Percentiles rank a stretch among this genome's conserved stretches.
These are phyloP conservation scores for Hericium alpestre DNA, from an alignment of 768 basidiomycete genomes.

Conservation along the genomic window DNA sequence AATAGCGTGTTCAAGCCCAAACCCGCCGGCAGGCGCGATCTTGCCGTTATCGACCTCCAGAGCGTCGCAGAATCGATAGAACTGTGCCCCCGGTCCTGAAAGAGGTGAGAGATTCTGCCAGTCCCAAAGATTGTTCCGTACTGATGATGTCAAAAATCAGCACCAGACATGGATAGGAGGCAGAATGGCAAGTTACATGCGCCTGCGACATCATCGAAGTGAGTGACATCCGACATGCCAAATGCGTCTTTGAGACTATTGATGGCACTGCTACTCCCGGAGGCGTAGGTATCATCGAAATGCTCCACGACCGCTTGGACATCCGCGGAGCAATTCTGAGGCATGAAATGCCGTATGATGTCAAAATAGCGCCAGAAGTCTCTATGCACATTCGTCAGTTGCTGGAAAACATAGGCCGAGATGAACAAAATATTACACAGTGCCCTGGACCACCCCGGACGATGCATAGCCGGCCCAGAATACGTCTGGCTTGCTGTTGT, in stretches of 20 bases:
- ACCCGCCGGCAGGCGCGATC: constrained; percentile 40
- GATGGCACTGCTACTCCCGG: constrained; percentile 35
- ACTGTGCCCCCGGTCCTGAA: constrained; percentile 30
- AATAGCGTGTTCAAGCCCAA: constrained; percentile 56
- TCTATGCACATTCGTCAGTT: constrained; percentile 15
- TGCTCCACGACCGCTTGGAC: constrained; percentile 52
- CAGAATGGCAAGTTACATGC: constrained; percentile 27
- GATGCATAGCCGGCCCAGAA: constrained; percentile 59
- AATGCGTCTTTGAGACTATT: constrained; percentile 45
- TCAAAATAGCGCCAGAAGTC: constrained; percentile 69
- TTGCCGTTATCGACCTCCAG: constrained; percentile 52
- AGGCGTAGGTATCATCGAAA: constrained; percentile 46
- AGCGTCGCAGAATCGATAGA: constrained; percentile 58
- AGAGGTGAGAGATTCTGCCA: constrained; percentile 59
- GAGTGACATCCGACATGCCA: constrained; percentile 44
- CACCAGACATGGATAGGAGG: background rate
- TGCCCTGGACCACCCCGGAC: constrained; percentile 59
- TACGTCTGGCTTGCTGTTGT: constrained; percentile 40
- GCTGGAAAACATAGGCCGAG: background rate
- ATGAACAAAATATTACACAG: constrained; percentile 21
- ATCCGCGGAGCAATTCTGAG: constrained; percentile 64
- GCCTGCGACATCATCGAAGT: constrained; percentile 58
- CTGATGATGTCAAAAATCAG: constrained; percentile 8
- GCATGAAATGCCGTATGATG: constrained; percentile 58
- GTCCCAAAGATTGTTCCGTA: constrained; percentile 45